A percentile compares a stretch with the other conserved stretches of the same genome.
phyloP scores from a whole-genome alignment of 768 basidiomycete genomes.

The Podaxis sp. region DNA sequence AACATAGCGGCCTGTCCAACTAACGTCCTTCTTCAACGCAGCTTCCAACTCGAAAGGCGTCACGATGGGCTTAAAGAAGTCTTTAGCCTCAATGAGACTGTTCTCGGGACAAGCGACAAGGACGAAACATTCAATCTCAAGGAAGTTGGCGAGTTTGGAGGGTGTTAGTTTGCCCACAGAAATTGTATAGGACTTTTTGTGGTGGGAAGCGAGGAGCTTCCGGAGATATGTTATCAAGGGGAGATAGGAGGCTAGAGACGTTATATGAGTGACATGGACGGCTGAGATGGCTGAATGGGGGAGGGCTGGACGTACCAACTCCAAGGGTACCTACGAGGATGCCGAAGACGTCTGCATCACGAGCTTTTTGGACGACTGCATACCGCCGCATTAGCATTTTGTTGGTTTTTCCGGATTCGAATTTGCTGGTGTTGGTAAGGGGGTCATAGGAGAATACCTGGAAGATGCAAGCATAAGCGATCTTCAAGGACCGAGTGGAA shows the following conservation, averaged over 20 bases:
- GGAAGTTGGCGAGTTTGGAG: conserved; percentile 91
- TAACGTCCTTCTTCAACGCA: conserved; percentile 65
- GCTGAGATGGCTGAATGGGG: not conserved
- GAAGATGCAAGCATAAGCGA: not conserved
- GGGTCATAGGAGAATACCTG: conserved; percentile 84
- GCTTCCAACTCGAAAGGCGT: conserved; percentile 90
- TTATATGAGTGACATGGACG: not conserved
- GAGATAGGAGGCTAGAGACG: conserved; percentile 67
- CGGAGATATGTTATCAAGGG: conserved; percentile 84
- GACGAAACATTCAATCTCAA: conserved; percentile 94
- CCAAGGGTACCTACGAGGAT: conserved; percentile 94
- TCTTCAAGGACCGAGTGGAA: not conserved
- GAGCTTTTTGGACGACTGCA: conserved; percentile 78
- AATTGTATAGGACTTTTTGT: conserved; percentile 92
- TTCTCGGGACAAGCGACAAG: conserved; percentile 95
- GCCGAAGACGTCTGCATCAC: conserved; percentile 91
- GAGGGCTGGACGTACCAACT: conserved; percentile 49
- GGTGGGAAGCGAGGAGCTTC: conserved; percentile 51
- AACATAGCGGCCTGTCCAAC: conserved; percentile 75
- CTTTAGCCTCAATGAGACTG: conserved; percentile 78
- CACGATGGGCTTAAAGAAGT: conserved; percentile 86
- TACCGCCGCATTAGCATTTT: conserved; percentile 88
- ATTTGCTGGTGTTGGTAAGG: conserved; percentile 30
- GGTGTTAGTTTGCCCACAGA: conserved; percentile 95
- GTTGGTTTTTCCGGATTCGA: conserved; percentile 72